Evolutionary conservation across 2,329 filamentous ascomycete species (phyloP), one percentile per base, ranked within the genome.

Genomic region (Nakataea oryzae): DNA sequence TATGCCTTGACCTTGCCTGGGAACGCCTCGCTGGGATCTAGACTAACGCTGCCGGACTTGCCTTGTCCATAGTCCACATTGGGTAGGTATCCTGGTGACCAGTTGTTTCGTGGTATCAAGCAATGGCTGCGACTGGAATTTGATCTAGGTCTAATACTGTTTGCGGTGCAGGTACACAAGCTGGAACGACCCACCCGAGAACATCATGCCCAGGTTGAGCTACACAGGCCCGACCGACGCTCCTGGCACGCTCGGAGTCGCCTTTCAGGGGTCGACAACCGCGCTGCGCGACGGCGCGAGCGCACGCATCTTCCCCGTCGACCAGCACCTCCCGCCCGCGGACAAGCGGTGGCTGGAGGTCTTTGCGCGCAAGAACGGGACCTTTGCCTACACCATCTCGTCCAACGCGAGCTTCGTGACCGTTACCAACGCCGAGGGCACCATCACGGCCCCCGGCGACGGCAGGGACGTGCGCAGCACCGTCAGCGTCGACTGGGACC

Each of bases 111-210:
- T n/a, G n/a, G n/a, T n/a, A n/a, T n/a, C n/a, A n/a, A n/a, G n/a
- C n/a, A n/a, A n/a, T n/a, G n/a, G n/a, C n/a, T n/a, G n/a, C n/a
- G n/a, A n/a, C n/a, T n/a, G n/a, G n/a, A n/a, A n/a, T n/a, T n/a
- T n/a, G n/a, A n/a, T n/a, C n/a, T n/a, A n/a, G n/a, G n/a, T n/a
- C n/a, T n/a, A n/a, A n/a, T n/a, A n/a, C n/a, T 21, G 3, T 41
- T 3, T 17, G 17, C 9, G 21, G 26, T 41, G 56, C 54, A 57
- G 79, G 2, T 80, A 81, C 63, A 71, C 70, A 54, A 74, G 74
- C 66, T 78, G 74, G 74, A 80, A 84, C 69, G 80, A 84, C 67
- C 79, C 81, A 1, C 78, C 79, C 74, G 73, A 76, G 54, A 79
- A 84, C 65, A 75, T 74, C 2, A 75, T 81, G 1, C 79, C 80